Evolutionary conservation across 768 basidiomycete genomes (phyloP).

Genomic region (Hypsizygus marmoreus): DNA sequence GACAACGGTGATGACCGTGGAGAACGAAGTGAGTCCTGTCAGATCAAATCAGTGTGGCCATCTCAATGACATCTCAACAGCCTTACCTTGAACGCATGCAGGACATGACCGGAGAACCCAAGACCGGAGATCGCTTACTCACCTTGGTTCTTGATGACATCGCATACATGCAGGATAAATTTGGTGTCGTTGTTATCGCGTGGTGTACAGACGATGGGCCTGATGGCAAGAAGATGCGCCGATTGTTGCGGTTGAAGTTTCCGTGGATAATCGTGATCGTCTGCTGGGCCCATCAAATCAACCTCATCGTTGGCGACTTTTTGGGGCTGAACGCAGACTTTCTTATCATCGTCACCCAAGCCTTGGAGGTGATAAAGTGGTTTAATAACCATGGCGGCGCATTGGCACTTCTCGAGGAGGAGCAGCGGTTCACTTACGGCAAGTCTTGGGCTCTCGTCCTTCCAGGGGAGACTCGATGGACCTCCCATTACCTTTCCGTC

Average conservation of each 20-base stretch:
- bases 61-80: conserved; percentile 9
- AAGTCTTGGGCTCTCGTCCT: conserved; percentile 12
- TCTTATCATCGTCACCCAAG: conserved; percentile 4
- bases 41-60: no score
- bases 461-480: conserved; percentile 21
- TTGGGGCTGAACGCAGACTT: conserved; percentile 13
- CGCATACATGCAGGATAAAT: conserved; percentile 10
- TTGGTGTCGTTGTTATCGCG: conserved; percentile 16
- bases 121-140: conserved; percentile 25
- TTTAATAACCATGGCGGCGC: conserved; percentile 28
- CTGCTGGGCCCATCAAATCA: conserved; percentile 29
- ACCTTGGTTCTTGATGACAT: conserved; percentile 23
- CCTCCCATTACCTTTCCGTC: conserved; percentile 17
- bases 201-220: conserved; percentile 23
- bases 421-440: conserved; percentile 9
- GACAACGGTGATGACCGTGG: conserved; percentile 25
- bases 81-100: conserved; percentile 20
- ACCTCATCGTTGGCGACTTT: conserved; percentile 27
- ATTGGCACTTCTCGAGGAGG: conserved; percentile 17
- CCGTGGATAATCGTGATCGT: conserved; percentile 16
- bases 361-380: conserved; percentile 24
- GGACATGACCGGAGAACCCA: conserved; percentile 24
- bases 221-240: conserved; percentile 23
- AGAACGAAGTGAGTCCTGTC: conserved; percentile 22
- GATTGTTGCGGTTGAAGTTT: conserved; percentile 8